Base-by-base conservation (phyloP, 2,329 filamentous ascomycete genomes). In the Venturia carpophila region DNA sequence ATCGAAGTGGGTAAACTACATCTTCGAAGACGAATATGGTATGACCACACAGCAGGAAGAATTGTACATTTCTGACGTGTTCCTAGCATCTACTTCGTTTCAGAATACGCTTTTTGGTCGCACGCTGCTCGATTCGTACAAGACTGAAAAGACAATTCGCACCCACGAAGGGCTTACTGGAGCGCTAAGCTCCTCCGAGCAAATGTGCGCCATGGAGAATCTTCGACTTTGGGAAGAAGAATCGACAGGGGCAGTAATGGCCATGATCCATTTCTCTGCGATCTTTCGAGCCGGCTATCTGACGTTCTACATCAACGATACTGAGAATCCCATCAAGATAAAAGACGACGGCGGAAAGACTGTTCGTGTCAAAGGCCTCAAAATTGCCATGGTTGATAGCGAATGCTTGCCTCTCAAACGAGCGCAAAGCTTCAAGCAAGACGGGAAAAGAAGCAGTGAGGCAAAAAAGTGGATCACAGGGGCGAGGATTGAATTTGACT, bases 131-230 rank as follows among this genome's bases (percentile, higher is more conserved):
- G 76, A 74, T 2, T 76, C 74, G 4, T 79, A 74, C 66, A 73
- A 75, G 41, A 80, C 78, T 0, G 74, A 73, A 41, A 78, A 78
- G 65, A 79, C 78, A 1, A 75, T 76, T 42, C 76, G 79, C 30
- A 71, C 79, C 10, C 79, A 79, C 68, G 74, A 78, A 64, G 78
- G 79, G 5, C 62, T 79, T 21, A 70, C 72, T 24, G 73, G 75
- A 0, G 72, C 75, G 0, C 76, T 80, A 64, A 71, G 76, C 3
- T 79, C 79, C 65, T 76, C 79, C 64, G 78, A 80, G 68, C 79
- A 80, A 68, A 79, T 81, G 72, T 79, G 78, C 64, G 79, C 76
- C 24, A 76, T 80, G 66, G 79, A 81, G 66, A 78, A 77, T 43
- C 71, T 80, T 2, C 73, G 79, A 4, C 69, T 80, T 0, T 81